Evolutionary conservation across 805 yeast genomes (phyloP).

Genomic region (Cyberlindnera sargentensis): DNA sequence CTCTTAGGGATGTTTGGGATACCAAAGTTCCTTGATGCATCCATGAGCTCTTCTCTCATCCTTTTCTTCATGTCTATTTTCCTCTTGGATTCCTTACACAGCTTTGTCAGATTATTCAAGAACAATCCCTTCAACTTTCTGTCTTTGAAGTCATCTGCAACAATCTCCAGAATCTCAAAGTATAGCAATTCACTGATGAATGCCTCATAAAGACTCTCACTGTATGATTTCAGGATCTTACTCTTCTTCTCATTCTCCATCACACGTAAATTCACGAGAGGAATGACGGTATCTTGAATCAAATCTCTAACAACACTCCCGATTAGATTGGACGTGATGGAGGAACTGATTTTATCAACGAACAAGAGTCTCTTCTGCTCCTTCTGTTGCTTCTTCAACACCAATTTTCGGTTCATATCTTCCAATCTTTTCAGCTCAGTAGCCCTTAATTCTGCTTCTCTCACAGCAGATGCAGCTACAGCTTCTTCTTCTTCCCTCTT

Average conservation of each 20-base stretch:
- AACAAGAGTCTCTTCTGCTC: conserved; percentile 4
- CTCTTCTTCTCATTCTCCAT: conserved; percentile 15
- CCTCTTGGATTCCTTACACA: conserved; percentile 22
- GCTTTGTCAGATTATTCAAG: conserved; percentile 27
- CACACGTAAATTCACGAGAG: conserved; percentile 11
- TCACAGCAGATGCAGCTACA: not conserved
- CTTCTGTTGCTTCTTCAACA: conserved; percentile 12
- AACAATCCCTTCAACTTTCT: conserved; percentile 25
- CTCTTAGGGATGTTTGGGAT: conserved; percentile 23
- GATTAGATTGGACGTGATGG: conserved; percentile 15
- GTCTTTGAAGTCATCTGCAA: conserved; percentile 37
- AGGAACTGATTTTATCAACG: conserved; percentile 7
- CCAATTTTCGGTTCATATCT: conserved; percentile 10
- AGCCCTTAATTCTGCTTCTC: conserved; percentile 2
- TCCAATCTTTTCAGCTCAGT: conserved; percentile 5
- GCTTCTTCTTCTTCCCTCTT: not conserved
- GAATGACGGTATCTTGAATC: conserved; percentile 7
- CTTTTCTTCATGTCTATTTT: conserved; percentile 28
- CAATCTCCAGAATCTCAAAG: conserved; percentile 32
- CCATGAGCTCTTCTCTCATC: conserved; percentile 32
- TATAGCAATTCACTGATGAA: conserved; percentile 53
- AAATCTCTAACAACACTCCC: conserved; percentile 17
- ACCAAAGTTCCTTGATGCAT: conserved; percentile 30
- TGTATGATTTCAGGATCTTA: conserved; percentile 31
- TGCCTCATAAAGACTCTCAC: conserved; percentile 49